These are phyloP conservation scores for Centella asiatica DNA, from an alignment of 129 eudicot species.

Conservation along the genomic window DNA sequence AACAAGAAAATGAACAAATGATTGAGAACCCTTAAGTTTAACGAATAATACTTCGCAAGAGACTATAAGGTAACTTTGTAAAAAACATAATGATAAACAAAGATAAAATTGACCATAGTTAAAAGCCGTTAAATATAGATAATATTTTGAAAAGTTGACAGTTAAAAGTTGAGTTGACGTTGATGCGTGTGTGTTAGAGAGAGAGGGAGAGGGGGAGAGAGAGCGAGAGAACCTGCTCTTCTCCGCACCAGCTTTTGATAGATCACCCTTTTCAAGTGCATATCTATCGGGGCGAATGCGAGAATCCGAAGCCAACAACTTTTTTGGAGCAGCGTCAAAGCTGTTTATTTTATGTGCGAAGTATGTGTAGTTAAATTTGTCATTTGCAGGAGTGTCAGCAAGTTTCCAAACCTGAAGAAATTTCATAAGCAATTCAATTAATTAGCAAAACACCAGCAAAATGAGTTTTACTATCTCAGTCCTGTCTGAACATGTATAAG, in stretches of 20 bases:
- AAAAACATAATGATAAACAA: too few relatives aligned
- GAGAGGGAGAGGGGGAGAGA: slow-evolving; percentile 10
- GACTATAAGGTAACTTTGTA: too few relatives aligned
- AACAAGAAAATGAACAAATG: too few relatives aligned
- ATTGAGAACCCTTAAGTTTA: too few relatives aligned
- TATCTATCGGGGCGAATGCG: slow-evolving; percentile 83
- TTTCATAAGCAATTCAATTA: not conserved
- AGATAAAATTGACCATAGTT: too few relatives aligned
- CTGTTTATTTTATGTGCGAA: slow-evolving; percentile 88
- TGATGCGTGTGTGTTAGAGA: not conserved
- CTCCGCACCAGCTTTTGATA: slow-evolving; percentile 82
- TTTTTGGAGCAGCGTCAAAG: slow-evolving; percentile 82
- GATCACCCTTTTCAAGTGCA: slow-evolving; percentile 86
- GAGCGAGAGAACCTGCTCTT: slow-evolving; percentile 63
- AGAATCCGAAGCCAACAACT: slow-evolving; percentile 77
- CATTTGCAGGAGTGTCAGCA: slow-evolving; percentile 62
- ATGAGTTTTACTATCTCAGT: not conserved
- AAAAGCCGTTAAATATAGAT: too few relatives aligned
- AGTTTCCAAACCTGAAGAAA: slow-evolving; percentile 72
- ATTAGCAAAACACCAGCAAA: too few relatives aligned
- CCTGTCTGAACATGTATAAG: not conserved
- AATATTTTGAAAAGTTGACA: too few relatives aligned
- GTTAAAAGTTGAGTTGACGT: not conserved
- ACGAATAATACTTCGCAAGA: too few relatives aligned
- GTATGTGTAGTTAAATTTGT: slow-evolving; percentile 72